Evolutionary conservation across 2,329 filamentous ascomycete genomes (phyloP).

Genomic region (Claviceps monticola): DNA sequence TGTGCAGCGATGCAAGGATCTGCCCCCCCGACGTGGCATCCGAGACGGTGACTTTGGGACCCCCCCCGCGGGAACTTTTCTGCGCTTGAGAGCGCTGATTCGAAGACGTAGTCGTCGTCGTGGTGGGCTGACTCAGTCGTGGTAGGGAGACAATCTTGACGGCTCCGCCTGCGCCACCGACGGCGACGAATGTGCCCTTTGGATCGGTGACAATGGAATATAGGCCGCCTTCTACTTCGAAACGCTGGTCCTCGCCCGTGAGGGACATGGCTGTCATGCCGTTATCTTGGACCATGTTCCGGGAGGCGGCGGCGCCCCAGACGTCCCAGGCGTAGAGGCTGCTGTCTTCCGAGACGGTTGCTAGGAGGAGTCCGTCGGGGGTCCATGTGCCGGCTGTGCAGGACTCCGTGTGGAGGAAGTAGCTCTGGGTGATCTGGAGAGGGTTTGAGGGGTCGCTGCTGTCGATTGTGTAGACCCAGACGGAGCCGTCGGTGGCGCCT

Average conservation of each 20-base stretch:
- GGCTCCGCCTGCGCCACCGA: constrained; percentile 75
- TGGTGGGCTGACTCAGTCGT: constrained; percentile 28
- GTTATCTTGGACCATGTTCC: constrained; percentile 35
- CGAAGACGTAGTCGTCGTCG: neutral
- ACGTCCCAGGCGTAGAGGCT: constrained; percentile 89
- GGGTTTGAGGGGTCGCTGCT: constrained; percentile 42
- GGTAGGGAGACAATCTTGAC: constrained; percentile 80
- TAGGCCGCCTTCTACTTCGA: constrained; percentile 79
- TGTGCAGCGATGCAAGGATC: constrained; percentile 72
- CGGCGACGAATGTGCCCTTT: constrained; percentile 63
- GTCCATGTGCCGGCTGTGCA: constrained; percentile 90
- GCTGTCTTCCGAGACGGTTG: constrained; percentile 78
- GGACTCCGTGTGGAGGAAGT: constrained; percentile 75
- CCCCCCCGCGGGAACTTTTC: constrained; percentile 7
- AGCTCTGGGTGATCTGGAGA: constrained; percentile 75
- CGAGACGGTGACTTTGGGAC: constrained; percentile 15
- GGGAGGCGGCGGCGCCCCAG: constrained; percentile 60
- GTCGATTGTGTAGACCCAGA: constrained; percentile 92
- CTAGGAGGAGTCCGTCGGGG: constrained; percentile 70
- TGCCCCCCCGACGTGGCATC: constrained; percentile 31
- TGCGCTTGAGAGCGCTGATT: too few species aligned
- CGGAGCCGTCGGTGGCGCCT: constrained; percentile 78
- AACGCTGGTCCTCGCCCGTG: constrained; percentile 73
- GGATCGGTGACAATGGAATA: constrained; percentile 80
- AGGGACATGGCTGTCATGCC: constrained; percentile 59